These are phyloP conservation scores for Odontarrhena argentea DNA, from an alignment of 345 rosid species.

Conservation along the genomic window DNA sequence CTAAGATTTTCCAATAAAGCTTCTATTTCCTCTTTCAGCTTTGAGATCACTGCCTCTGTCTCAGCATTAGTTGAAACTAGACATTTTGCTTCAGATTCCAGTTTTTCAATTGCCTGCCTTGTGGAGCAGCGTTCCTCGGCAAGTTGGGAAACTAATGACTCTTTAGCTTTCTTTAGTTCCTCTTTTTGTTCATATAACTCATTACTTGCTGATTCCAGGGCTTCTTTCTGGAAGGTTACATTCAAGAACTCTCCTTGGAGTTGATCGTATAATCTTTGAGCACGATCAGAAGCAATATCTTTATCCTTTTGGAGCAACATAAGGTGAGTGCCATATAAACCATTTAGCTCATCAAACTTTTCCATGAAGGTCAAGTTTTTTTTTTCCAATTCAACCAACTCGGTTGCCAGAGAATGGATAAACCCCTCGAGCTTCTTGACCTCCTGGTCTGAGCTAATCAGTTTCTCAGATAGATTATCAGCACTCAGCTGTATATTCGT, in stretches of 20 bases:
- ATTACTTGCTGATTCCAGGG: conserved; percentile 47
- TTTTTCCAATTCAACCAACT: conserved; percentile 63
- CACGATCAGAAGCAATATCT: conserved; percentile 50
- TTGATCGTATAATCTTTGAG: conserved; percentile 53
- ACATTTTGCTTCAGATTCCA: conserved; percentile 69
- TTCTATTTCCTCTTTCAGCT: conserved; percentile 58
- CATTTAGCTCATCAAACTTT: conserved; percentile 61
- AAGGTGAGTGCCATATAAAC: conserved; percentile 53
- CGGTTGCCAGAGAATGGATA: conserved; percentile 48
- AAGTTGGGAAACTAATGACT: conserved; percentile 53
- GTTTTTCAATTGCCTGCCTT: conserved; percentile 53
- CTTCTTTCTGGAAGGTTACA: conserved; percentile 56
- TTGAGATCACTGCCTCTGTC: conserved; percentile 52
- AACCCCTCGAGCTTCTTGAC: conserved; percentile 56
- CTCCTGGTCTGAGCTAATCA: conserved; percentile 54
- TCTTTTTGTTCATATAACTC: conserved; percentile 50
- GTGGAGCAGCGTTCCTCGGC: conserved; percentile 58
- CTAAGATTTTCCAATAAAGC: conserved; percentile 53
- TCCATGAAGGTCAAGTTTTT: conserved; percentile 50
- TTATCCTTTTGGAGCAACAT: conserved; percentile 55
- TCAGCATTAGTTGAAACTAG: conserved; percentile 61
- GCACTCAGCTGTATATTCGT: conserved; percentile 53
- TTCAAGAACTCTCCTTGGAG: conserved; percentile 57
- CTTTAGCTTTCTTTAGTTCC: conserved; percentile 66
- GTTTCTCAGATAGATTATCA: conserved; percentile 49